These are phyloP conservation scores for Apophysomyces ossiformis DNA, from an alignment of 371 early-diverging fungal genomes.

Conservation along the genomic window DNA sequence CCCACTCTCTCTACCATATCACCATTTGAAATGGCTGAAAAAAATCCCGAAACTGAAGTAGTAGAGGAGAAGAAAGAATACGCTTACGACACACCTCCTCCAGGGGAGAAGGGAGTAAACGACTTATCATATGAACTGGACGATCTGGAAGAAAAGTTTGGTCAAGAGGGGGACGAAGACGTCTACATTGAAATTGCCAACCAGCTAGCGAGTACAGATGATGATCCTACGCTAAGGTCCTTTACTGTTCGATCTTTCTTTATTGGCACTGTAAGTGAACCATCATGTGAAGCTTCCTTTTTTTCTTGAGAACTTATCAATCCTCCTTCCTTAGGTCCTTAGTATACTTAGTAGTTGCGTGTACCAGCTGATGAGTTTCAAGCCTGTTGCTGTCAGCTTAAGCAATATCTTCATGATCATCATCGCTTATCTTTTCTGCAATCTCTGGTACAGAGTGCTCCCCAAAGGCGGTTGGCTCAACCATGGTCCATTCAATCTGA, in stretches of 20 bases:
- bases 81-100: no score
- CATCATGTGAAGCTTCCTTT: neutral
- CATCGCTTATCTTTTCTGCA: constrained; percentile 42
- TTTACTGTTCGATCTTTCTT: constrained; percentile 40
- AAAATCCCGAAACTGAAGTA: no score
- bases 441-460: constrained; percentile 32
- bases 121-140: no score
- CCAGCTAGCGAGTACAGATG: constrained; percentile 36
- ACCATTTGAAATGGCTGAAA: no score
- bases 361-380: constrained; percentile 45
- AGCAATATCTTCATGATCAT: constrained; percentile 49
- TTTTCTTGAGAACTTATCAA: neutral
- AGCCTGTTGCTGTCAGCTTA: constrained; percentile 42
- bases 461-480: constrained; percentile 37
- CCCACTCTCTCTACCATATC: no score
- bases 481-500: constrained; percentile 40
- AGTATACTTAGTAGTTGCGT: constrained; percentile 43
- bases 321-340: constrained; percentile 22
- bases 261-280: constrained; percentile 36
- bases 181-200: constrained; percentile 32
- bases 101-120: no score
- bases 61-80: no score
- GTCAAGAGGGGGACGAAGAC: constrained; percentile 11
- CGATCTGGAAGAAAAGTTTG: no score
- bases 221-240: constrained; percentile 35